These are phyloP conservation scores for Coniochaeta pulveracea DNA, from an alignment of 2,329 filamentous ascomycete genomes.

Conservation along the genomic window DNA sequence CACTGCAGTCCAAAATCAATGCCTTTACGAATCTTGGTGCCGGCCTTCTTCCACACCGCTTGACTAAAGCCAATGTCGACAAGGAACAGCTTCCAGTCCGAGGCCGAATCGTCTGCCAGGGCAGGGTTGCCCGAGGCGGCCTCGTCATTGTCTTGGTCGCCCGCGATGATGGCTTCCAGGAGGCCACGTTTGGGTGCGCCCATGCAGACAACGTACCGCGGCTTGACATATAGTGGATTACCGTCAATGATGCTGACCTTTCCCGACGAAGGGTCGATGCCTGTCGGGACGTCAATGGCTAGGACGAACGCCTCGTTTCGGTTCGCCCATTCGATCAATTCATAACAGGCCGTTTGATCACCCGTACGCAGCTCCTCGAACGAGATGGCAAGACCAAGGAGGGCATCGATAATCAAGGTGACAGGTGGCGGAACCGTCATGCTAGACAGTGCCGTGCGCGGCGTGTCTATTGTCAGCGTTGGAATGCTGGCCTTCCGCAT, in stretches of 20 bases:
- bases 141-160: constrained; percentile 31
- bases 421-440: constrained; percentile 51
- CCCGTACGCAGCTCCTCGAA: constrained; percentile 81
- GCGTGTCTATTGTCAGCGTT: constrained; percentile 23
- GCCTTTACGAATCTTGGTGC: constrained; percentile 68
- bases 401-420: constrained; percentile 77
- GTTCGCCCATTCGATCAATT: constrained; percentile 90
- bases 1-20: constrained; percentile 83
- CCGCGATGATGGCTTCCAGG: constrained; percentile 60
- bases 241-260: constrained; percentile 58
- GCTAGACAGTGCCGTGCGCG: constrained; percentile 17
- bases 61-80: constrained; percentile 80
- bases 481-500: constrained; percentile 33
- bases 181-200: constrained; percentile 81
- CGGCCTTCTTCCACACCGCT: constrained; percentile 75
- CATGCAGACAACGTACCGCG: constrained; percentile 73
- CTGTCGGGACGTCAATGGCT: constrained; percentile 84
- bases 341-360: constrained; percentile 74
- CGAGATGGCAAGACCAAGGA: constrained; percentile 75
- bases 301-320: constrained; percentile 73
- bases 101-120: constrained; percentile 29
- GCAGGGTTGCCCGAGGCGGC: constrained; percentile 15
- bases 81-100: constrained; percentile 67
- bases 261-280: constrained; percentile 70
- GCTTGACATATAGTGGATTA: constrained; percentile 65